A percentile compares a stretch with the other conserved stretches of the same genome.
These are phyloP conservation scores for Takashimella koratensis DNA, from an alignment of 1,284 basidiomycete genomes.

Conservation along the genomic window DNA sequence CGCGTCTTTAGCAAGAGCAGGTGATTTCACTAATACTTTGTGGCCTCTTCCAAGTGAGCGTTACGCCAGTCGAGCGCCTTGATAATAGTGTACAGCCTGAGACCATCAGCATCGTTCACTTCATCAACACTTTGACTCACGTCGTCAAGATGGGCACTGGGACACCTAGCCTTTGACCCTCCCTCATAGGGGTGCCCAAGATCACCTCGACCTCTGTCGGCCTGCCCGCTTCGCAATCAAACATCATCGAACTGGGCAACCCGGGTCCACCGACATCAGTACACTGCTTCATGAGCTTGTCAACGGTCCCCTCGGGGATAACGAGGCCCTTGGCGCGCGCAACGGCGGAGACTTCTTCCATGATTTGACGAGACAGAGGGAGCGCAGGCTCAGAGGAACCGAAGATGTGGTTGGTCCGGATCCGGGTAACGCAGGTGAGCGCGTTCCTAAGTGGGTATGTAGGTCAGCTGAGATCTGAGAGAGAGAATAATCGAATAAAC, in stretches of 20 bases:
- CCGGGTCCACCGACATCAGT: slow-evolving; percentile 35
- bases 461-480: background rate
- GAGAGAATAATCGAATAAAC: too few species aligned
- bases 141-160: slow-evolving; percentile 44
- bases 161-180: slow-evolving; percentile 47
- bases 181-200: slow-evolving; percentile 46
- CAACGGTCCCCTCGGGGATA: slow-evolving; percentile 41
- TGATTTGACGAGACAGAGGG: slow-evolving; percentile 36
- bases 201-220: slow-evolving; percentile 44
- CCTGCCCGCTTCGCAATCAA: slow-evolving; percentile 39
- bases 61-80: slow-evolving; percentile 47
- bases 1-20: too few species aligned
- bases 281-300: slow-evolving; percentile 42
- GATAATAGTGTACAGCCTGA: slow-evolving; percentile 41
- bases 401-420: slow-evolving; percentile 45
- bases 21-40: background rate
- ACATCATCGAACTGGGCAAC: slow-evolving; percentile 46
- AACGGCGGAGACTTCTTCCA: slow-evolving; percentile 47
- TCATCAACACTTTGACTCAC: slow-evolving; percentile 22
- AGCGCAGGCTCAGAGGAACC: slow-evolving; percentile 34
- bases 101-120: background rate
- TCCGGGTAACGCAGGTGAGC: slow-evolving; percentile 40
- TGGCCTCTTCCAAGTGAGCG: slow-evolving; percentile 29
- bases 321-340: slow-evolving; percentile 47
- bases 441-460: slow-evolving; percentile 39